A percentile compares a stretch with the other conserved stretches of the same genome.
These are phyloP conservation scores for Pistacia vera DNA, from an alignment of 345 rosid species.

Conservation along the genomic window DNA sequence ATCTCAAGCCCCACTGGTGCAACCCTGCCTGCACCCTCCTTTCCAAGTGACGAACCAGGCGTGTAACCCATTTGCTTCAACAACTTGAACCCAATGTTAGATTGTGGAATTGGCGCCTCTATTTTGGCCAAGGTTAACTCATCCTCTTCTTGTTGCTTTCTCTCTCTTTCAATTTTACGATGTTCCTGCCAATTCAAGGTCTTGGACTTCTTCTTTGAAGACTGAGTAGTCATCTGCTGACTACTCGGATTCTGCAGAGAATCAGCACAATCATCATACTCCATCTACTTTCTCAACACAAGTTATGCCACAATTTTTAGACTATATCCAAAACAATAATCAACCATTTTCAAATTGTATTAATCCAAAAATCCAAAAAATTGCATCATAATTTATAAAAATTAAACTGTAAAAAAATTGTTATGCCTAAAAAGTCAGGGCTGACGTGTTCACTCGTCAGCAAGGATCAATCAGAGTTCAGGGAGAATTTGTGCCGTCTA, in stretches of 20 bases:
- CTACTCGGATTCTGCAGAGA: conserved; percentile 39
- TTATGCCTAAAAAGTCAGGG: too few relatives aligned
- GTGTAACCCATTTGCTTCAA: conserved; percentile 92
- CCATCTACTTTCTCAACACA: not conserved
- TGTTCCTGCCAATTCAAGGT: conserved; percentile 69
- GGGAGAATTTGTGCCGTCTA: too few relatives aligned
- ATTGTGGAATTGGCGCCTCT: conserved; percentile 78
- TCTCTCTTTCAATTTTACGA: conserved; percentile 72
- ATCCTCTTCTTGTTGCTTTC: conserved; percentile 77
- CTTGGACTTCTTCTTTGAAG: conserved; percentile 70
- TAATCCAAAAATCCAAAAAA: too few relatives aligned
- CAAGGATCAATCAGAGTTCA: too few relatives aligned
- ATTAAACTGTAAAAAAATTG: too few relatives aligned
- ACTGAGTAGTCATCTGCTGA: conserved; percentile 33
- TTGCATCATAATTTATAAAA: too few relatives aligned
- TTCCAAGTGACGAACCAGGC: conserved; percentile 89
- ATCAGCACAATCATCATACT: not conserved
- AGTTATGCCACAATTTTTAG: too few relatives aligned
- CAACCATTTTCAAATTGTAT: too few relatives aligned
- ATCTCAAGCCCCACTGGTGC: conserved; percentile 85
- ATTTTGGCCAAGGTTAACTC: conserved; percentile 65
- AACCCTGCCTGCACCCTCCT: conserved; percentile 67
- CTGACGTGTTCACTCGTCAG: too few relatives aligned
- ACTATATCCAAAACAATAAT: too few relatives aligned
- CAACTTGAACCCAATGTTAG: conserved; percentile 87